A percentile compares a stretch with the other conserved stretches of the same genome.
These are phyloP conservation scores for Triticum dicoccoides DNA, from an alignment of 176 grass and related monocot species.

Conservation along the genomic window DNA sequence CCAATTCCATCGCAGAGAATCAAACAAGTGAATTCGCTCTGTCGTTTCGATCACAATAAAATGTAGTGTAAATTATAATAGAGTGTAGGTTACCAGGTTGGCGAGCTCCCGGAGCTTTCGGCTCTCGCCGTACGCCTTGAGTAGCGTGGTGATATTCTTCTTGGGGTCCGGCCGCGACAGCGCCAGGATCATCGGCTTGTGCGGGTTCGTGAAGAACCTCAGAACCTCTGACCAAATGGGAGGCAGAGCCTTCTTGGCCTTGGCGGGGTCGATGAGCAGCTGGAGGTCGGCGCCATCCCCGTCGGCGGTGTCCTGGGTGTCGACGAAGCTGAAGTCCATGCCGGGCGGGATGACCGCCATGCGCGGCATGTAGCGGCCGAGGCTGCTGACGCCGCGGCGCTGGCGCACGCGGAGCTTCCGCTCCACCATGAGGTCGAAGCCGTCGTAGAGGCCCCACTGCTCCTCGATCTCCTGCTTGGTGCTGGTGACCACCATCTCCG, in stretches of 20 bases:
- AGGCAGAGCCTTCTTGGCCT: slow-evolving; percentile 65
- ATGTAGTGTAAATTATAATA: neutral
- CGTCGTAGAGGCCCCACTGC: slow-evolving; percentile 96
- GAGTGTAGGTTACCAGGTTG: slow-evolving; percentile 45
- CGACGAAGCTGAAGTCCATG: slow-evolving; percentile 97
- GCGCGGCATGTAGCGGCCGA: slow-evolving; percentile 81
- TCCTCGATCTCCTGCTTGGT: slow-evolving; percentile 97
- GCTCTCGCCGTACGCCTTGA: slow-evolving; percentile 94
- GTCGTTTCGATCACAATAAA: neutral
- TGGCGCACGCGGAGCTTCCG: slow-evolving; percentile 76
- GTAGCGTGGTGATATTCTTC: slow-evolving; percentile 93
- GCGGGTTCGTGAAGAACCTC: slow-evolving; percentile 87
- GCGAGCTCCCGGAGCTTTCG: slow-evolving; percentile 77
- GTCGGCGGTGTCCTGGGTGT: slow-evolving; percentile 45
- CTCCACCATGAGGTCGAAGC: slow-evolving; percentile 73
- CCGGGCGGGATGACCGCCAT: slow-evolving; percentile 94
- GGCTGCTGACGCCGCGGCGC: slow-evolving; percentile 66
- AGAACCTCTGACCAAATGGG: slow-evolving; percentile 92
- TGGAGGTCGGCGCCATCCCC: slow-evolving; percentile 60
- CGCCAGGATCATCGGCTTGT: slow-evolving; percentile 97
- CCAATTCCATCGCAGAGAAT: neutral
- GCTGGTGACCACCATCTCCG: slow-evolving; percentile 87
- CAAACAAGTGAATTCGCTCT: neutral
- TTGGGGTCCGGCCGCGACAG: slow-evolving; percentile 89
- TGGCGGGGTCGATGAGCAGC: slow-evolving; percentile 44